These are phyloP conservation scores for Coffea canephora DNA, from an alignment of 257 asterid genomes.

Conservation along the genomic window DNA sequence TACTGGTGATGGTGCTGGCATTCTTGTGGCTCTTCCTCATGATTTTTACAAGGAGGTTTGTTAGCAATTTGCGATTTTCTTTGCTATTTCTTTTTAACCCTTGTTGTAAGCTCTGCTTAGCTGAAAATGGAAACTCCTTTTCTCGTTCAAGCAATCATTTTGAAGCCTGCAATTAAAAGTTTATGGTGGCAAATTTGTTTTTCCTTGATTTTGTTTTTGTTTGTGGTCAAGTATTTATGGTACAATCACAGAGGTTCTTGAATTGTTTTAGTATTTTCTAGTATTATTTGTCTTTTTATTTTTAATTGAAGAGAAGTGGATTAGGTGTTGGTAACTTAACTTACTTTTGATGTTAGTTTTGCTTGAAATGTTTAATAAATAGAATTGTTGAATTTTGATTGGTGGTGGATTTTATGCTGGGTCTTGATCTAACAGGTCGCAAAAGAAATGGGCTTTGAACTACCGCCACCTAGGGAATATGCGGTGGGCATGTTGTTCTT, in stretches of 20 bases:
- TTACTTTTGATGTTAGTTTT: not conserved
- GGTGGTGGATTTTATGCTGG: conserved; percentile 1
- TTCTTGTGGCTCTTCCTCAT: conserved; percentile 94
- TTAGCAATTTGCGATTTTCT: not conserved
- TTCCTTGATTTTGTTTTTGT: too few species aligned
- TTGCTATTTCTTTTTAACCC: not conserved
- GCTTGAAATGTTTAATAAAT: not conserved
- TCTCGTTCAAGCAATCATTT: not conserved
- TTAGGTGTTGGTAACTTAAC: not conserved
- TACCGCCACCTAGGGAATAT: conserved; percentile 86
- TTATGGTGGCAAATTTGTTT: not conserved
- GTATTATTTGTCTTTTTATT: not conserved
- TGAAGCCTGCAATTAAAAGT: not conserved
- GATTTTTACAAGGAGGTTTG: conserved; percentile 80
- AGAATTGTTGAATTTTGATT: conserved; percentile 7
- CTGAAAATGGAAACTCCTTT: not conserved
- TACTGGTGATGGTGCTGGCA: conserved; percentile 99
- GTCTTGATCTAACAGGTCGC: conserved; percentile 46
- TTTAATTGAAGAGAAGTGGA: not conserved
- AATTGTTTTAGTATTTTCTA: not conserved
- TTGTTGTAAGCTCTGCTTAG: not conserved
- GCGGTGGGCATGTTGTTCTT: conserved; percentile 99
- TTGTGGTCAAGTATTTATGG: not conserved
- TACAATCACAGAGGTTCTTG: not conserved
- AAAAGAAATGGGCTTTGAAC: conserved; percentile 73